phyloP scores from a whole-genome alignment of 805 yeast species.

The Candida ulmi region DNA sequence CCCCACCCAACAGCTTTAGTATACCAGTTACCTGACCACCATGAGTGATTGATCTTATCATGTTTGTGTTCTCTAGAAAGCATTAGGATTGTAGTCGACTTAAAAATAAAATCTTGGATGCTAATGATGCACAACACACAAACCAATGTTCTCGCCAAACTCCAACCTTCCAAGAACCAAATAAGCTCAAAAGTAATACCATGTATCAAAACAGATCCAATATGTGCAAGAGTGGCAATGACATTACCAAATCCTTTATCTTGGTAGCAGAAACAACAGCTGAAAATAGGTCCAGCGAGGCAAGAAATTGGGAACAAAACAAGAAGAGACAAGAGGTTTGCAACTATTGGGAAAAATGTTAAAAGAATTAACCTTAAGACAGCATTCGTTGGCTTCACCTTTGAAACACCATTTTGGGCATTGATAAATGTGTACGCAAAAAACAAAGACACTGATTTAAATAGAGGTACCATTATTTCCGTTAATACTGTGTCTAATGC shows the following conservation, averaged over 20 bases:
- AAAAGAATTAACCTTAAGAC: conserved; percentile 55
- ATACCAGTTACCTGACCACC: conserved; percentile 80
- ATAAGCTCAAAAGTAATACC: conserved; percentile 53
- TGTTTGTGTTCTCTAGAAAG: conserved; percentile 59
- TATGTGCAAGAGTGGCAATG: conserved; percentile 53
- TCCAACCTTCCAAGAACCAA: conserved; percentile 66
- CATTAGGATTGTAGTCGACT: conserved; percentile 40
- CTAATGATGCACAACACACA: conserved; percentile 54
- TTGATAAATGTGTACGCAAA: conserved; percentile 77
- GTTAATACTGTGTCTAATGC: conserved; percentile 73
- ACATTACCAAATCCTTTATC: conserved; percentile 41
- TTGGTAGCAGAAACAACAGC: conserved; percentile 25
- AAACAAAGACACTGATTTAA: conserved; percentile 63
- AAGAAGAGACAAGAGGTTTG: conserved; percentile 27
- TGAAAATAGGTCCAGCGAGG: conserved; percentile 42
- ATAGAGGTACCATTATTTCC: conserved; percentile 69
- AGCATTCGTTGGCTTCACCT: conserved; percentile 48
- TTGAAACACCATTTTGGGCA: conserved; percentile 75
- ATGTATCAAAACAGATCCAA: conserved; percentile 46
- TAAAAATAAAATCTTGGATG: conserved; percentile 55
- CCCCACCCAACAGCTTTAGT: conserved; percentile 58
- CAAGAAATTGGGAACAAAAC: conserved; percentile 39
- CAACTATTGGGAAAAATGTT: conserved; percentile 41
- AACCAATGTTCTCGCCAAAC: conserved; percentile 50
- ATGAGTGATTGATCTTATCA: conserved; percentile 57